These are phyloP conservation scores for Aspergillus calidoustus DNA, from an alignment of 2,329 filamentous ascomycete genomes.

Conservation along the genomic window DNA sequence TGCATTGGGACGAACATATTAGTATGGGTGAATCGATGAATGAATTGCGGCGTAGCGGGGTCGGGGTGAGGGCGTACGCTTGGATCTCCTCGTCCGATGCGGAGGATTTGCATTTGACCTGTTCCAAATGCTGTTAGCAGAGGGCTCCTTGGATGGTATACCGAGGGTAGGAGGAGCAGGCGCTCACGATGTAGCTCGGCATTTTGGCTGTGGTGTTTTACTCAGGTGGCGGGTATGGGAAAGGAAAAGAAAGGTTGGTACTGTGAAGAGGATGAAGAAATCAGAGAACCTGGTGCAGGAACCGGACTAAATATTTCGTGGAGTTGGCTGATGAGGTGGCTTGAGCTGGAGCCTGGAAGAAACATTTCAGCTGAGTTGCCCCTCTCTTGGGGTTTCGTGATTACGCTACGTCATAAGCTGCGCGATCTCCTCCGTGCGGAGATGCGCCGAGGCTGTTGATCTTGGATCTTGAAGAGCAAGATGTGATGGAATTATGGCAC, in stretches of 20 bases:
- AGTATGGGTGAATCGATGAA: background rate
- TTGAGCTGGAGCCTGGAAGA: background rate
- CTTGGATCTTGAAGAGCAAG: background rate
- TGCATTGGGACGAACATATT: background rate
- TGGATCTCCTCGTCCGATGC: background rate
- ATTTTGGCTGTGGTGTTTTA: background rate
- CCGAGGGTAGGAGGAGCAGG: background rate
- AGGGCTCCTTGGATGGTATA: background rate
- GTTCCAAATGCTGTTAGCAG: background rate
- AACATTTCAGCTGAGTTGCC: background rate
- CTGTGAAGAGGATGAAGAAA: background rate
- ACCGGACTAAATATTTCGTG: background rate
- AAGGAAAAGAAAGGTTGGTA: background rate
- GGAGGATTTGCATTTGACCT: background rate
- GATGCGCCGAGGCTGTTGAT: background rate
- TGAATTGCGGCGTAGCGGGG: background rate
- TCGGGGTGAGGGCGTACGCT: background rate
- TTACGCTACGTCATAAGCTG: background rate
- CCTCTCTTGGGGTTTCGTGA: background rate
- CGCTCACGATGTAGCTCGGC: background rate
- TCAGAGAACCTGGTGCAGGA: background rate
- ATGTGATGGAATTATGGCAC: too few relatives aligned
- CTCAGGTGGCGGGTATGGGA: background rate
- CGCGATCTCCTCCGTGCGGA: background rate
- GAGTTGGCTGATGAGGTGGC: background rate